Base-by-base conservation (phyloP, 2,329 filamentous ascomycete genomes). In the Colletotrichum sp. region DNA sequence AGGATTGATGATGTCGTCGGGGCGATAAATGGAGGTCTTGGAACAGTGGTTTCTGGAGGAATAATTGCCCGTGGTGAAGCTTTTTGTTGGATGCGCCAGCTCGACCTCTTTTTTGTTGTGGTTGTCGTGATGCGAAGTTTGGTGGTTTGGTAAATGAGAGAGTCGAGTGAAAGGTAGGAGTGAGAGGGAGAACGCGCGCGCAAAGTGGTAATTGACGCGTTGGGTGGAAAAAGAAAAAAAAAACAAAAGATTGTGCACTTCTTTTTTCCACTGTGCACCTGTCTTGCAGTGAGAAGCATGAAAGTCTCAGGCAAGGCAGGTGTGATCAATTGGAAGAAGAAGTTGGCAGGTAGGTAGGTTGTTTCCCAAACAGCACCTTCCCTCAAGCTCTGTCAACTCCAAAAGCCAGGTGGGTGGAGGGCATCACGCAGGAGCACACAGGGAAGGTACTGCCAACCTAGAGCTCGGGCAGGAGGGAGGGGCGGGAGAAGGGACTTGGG, bases 361-460 rank as follows among this genome's bases (percentile, higher is more conserved):
- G 26, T 60, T 18, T 60, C 16, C 55, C 38, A 21, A 48, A 36
- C 64, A 64, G 58, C 34, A 48, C 70, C 73, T 65, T 68, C 58
- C 66, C 70, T 71, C 60, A 21, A 26, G 16, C 30, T 38, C 32
- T 36, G 28, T 73, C 65, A 69, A 75, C 73, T 73, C 70, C 32
- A 58, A 21, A 38, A n/a, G 8, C 30, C 57, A 73, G 26, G 57
- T 21, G 18, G 4, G 64, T 68, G 18, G 70, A 73, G 70, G 71
- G 73, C 70, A 75, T 73, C 73, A 68, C 70, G n/a, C 43, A 73
- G 63, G 63, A 75, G 58, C 65, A 63, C 52, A 16, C 34, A 30
- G 32, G 63, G 72, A 74, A 67, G 63, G 63, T 43, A 55, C 67
- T 28, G 24, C 26, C 32, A 57, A 57, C 52, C 52, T 30, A 28